Percentiles rank a stretch among this genome's conserved stretches.
Evolutionary conservation across 805 yeast species (phyloP).

Genomic region (Clavispora carvajalis): DNA sequence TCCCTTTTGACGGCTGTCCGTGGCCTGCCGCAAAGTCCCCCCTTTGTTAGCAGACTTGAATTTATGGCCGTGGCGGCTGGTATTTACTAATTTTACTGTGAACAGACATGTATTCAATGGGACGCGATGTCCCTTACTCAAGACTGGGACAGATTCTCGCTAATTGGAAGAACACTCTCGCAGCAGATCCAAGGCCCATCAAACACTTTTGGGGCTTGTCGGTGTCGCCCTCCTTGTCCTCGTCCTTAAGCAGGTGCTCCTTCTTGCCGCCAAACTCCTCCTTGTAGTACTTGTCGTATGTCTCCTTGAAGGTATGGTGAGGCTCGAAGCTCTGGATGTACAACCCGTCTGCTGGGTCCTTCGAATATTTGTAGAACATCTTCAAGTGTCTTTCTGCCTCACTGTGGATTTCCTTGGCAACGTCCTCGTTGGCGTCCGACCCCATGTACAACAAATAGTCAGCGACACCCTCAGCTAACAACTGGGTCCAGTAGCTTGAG

Average conservation of each 20-base stretch:
- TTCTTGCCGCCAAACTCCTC: conserved; percentile 53
- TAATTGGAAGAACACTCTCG: conserved; percentile 63
- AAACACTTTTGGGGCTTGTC: conserved; percentile 43
- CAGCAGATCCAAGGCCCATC: conserved; percentile 64
- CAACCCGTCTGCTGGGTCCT: conserved; percentile 53
- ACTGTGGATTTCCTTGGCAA: conserved; percentile 30
- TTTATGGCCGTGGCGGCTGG: too few relatives aligned
- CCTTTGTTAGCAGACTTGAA: too few relatives aligned
- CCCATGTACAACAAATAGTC: conserved; percentile 55
- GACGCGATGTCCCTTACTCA: conserved; percentile 1
- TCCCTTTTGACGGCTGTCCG: too few relatives aligned
- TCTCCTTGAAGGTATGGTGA: conserved; percentile 45
- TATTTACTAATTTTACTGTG: too few relatives aligned
- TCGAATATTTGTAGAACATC: conserved; percentile 52
- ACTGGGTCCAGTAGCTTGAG: conserved; percentile 56
- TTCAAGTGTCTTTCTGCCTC: conserved; percentile 52
- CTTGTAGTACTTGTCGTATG: conserved; percentile 43
- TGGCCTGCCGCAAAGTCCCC: too few relatives aligned
- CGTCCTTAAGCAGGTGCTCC: conserved; percentile 43
- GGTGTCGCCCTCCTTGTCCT: conserved; percentile 46
- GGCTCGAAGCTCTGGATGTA: conserved; percentile 60
- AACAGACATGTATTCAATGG: too few relatives aligned
- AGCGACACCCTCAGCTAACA: conserved; percentile 62
- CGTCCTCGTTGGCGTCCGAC: conserved; percentile 30
- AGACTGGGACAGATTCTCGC: conserved; percentile 40